Evolutionary conservation across 78 protist species (phyloP).

Genomic region (Chrysochromulina tobinii): DNA sequence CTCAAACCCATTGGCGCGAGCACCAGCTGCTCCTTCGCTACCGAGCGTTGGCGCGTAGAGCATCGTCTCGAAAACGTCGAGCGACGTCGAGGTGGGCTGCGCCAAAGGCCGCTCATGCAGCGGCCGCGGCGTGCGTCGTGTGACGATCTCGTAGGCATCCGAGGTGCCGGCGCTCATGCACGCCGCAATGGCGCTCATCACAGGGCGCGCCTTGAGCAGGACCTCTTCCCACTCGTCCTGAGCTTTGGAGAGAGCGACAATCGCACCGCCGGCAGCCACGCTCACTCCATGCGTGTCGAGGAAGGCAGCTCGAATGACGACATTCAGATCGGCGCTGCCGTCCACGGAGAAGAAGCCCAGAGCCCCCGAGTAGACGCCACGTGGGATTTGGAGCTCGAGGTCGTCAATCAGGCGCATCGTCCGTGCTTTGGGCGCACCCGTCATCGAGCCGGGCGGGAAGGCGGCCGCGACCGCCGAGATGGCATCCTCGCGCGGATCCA

Average conservation of each 20-base stretch:
- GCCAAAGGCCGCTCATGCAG: too few species aligned
- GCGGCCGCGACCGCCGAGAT: constrained; percentile 35
- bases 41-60: too few species aligned
- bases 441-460: constrained; percentile 77
- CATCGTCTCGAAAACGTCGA: too few species aligned
- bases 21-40: too few species aligned
- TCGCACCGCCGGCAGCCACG: constrained; percentile 67
- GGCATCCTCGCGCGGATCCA: neutral
- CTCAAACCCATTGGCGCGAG: too few species aligned
- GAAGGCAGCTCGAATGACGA: constrained; percentile 50
- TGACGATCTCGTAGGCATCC: too few species aligned
- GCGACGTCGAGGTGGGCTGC: too few species aligned
- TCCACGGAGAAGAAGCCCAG: constrained; percentile 61
- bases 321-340: constrained; percentile 59
- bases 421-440: constrained; percentile 73
- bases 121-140: too few species aligned
- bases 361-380: constrained; percentile 40
- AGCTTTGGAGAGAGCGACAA: constrained; percentile 64
- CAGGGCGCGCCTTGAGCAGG: constrained; percentile 32
- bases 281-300: too few species aligned
- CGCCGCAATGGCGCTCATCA: neutral
- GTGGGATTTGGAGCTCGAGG: neutral
- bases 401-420: constrained; percentile 50
- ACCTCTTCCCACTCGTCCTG: constrained; percentile 50
- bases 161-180: neutral